A percentile compares a stretch with the other conserved stretches of the same genome.
These are phyloP conservation scores for Ceratocystiopsis brevicomis DNA, from an alignment of 2,329 filamentous ascomycete genomes.

Conservation along the genomic window DNA sequence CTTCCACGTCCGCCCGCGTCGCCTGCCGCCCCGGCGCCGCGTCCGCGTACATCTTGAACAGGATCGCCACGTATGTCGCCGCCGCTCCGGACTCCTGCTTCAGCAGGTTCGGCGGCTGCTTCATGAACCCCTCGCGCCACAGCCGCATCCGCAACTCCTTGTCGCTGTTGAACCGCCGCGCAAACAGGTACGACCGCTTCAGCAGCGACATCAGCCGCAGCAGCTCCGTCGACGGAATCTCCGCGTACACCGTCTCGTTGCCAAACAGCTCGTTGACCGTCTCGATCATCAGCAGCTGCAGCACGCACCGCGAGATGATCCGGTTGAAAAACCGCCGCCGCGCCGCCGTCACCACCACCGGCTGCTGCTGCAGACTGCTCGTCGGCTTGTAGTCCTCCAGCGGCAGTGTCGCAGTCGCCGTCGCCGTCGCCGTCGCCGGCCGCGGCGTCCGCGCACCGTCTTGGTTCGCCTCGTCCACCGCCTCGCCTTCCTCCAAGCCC, in stretches of 20 bases:
- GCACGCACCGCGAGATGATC: constrained; percentile 94
- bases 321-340: constrained; percentile 94
- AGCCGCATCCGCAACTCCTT: constrained; percentile 86
- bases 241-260: constrained; percentile 82
- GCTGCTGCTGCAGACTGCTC: constrained; percentile 62
- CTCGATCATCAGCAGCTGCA: constrained; percentile 97
- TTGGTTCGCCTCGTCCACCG: constrained; percentile 10
- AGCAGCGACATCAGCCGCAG: constrained; percentile 82
- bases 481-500: constrained; percentile 16
- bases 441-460: constrained; percentile 2
- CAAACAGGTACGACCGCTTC: constrained; percentile 93
- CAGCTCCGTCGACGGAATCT: constrained; percentile 80
- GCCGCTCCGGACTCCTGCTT: constrained; percentile 92
- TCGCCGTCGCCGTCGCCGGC: constrained; percentile 12
- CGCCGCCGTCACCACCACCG: constrained; percentile 79
- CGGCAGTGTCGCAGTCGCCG: constrained; percentile 17
- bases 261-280: constrained; percentile 98
- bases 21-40: constrained; percentile 63
- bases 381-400: constrained; percentile 80
- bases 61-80: constrained; percentile 84
- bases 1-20: constrained; percentile 68
- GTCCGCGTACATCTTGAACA: constrained; percentile 95
- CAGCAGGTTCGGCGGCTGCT: constrained; percentile 88
- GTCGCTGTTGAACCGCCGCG: constrained; percentile 92
- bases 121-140: constrained; percentile 98